A percentile compares a stretch with the other conserved stretches of the same genome.
Conservation (phyloP, 176 grass and related monocot genomes). For the Lolium rigidum region DNA sequence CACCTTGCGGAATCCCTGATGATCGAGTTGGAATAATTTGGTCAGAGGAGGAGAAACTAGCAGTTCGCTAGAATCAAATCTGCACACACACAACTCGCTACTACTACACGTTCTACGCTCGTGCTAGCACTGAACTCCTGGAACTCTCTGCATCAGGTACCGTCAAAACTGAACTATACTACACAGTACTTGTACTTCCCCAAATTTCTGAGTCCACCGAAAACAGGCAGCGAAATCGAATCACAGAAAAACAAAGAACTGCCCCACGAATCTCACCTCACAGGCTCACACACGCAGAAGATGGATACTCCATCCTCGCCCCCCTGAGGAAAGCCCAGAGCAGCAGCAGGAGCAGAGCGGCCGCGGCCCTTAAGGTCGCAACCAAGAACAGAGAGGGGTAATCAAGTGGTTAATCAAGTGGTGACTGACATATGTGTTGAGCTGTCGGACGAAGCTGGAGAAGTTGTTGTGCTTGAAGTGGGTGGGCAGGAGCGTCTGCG, state of each 20-base stretch:
- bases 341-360: not conserved
- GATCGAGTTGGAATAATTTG: not conserved
- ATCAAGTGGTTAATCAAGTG: no score
- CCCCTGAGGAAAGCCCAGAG: not conserved
- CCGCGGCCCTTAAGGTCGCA: not conserved
- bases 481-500: constrained; percentile 67
- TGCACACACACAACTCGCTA: no score
- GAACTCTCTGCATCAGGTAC: no score
- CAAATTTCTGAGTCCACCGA: no score
- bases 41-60: constrained; percentile 6
- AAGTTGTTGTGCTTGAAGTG: constrained; percentile 98
- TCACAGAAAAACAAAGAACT: not conserved
- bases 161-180: no score
- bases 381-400: not conserved
- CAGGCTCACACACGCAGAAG: not conserved
- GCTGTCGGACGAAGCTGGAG: constrained; percentile 90
- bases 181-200: no score
- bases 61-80: not conserved
- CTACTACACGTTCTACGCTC: not conserved
- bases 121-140: not conserved
- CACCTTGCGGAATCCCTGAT: constrained; percentile 89
- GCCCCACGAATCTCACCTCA: not conserved
- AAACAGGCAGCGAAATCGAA: not conserved
- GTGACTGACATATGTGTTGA: constrained; percentile 76
- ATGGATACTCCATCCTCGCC: not conserved